Evolutionary conservation across 2,329 filamentous ascomycete species (phyloP).

Genomic region (Colletotrichum salicis): DNA sequence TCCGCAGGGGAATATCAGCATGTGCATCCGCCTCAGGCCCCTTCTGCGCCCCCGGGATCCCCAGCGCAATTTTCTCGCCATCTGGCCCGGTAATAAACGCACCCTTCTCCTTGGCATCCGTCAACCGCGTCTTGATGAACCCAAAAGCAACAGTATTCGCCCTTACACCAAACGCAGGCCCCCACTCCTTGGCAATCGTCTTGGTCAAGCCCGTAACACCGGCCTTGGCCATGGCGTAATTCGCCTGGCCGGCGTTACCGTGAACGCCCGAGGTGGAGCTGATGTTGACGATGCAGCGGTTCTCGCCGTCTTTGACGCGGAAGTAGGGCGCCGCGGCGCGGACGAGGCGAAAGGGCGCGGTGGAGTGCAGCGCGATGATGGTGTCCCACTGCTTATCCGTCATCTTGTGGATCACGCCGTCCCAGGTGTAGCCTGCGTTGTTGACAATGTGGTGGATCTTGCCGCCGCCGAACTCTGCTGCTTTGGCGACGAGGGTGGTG

Average conservation of each 20-base stretch:
- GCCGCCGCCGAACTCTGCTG: conserved; percentile 83
- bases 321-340: conserved; percentile 86
- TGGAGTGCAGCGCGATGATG: conserved; percentile 84
- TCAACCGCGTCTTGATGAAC: conserved; percentile 81
- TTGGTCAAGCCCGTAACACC: conserved; percentile 86
- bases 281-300: conserved; percentile 85
- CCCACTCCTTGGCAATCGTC: conserved; percentile 91
- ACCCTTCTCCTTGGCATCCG: conserved; percentile 85
- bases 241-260: conserved; percentile 91
- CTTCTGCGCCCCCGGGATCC: conserved; percentile 73
- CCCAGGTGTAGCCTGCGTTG: conserved; percentile 93
- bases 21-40: conserved; percentile 54
- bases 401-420: conserved; percentile 90
- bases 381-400: conserved; percentile 92
- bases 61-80: conserved; percentile 78
- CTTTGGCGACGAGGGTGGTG: conserved; percentile 75
- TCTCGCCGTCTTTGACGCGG: conserved; percentile 83
- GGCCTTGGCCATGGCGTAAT: conserved; percentile 88
- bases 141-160: conserved; percentile 89
- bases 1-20: conserved; percentile 80
- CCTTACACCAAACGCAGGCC: conserved; percentile 82
- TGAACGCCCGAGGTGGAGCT: conserved; percentile 83
- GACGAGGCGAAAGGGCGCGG: conserved; percentile 85
- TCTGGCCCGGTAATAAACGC: conserved; percentile 81
- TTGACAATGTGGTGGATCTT: conserved; percentile 94